These are phyloP conservation scores for Talaromyces sp. DNA, from an alignment of 2,329 filamentous ascomycete species.

Conservation along the genomic window DNA sequence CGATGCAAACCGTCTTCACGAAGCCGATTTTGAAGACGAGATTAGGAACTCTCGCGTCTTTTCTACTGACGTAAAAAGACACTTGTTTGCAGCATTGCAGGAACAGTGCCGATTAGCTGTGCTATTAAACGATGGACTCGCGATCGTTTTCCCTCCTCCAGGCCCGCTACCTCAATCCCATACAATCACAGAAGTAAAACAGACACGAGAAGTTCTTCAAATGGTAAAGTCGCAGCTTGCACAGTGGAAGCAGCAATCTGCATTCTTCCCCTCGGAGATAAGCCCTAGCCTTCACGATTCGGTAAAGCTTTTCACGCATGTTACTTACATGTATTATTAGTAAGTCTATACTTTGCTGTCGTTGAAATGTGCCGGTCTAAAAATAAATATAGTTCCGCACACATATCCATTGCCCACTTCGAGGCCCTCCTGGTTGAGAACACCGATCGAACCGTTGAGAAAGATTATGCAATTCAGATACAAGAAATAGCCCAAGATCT, in stretches of 20 bases:
- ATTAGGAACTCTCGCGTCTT: conserved; percentile 44
- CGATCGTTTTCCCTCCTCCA: conserved; percentile 38
- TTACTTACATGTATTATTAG: conserved; percentile 52
- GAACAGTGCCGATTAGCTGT: conserved; percentile 44
- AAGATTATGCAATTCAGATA: conserved; percentile 36
- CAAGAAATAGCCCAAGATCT: conserved; percentile 32
- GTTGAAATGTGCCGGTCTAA: neutral
- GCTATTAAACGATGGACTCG: conserved; percentile 44
- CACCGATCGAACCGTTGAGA: conserved; percentile 29
- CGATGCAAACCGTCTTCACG: conserved; percentile 32
- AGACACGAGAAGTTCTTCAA: neutral
- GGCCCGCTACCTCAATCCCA: conserved; percentile 12
- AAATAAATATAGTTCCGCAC: conserved; percentile 30
- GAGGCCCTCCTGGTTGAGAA: conserved; percentile 41
- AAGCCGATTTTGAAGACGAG: conserved; percentile 45
- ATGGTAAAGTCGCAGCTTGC: conserved; percentile 15
- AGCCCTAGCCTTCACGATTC: conserved; percentile 32
- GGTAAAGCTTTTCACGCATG: conserved; percentile 42
- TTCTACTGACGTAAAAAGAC: conserved; percentile 40
- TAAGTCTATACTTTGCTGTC: conserved; percentile 24
- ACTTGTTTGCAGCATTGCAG: conserved; percentile 42
- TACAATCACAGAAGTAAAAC: neutral
- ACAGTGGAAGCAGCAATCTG: conserved; percentile 15
- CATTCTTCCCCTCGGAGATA: conserved; percentile 8
- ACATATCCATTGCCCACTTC: conserved; percentile 44